Conservation (phyloP, 176 grass and related monocot species). For the Canna indica region DNA sequence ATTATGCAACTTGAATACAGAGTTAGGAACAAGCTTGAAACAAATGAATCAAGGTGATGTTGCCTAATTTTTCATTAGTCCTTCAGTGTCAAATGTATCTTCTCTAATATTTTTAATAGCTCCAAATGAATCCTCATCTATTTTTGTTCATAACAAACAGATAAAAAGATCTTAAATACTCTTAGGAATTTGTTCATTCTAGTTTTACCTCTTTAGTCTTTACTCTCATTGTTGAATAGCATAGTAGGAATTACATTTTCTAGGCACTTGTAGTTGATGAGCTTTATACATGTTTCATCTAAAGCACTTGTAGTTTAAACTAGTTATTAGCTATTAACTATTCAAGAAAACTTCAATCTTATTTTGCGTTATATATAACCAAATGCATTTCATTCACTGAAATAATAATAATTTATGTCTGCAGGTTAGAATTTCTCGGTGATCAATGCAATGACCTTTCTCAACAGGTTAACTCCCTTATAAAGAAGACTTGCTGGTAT, state of each 20-base stretch:
- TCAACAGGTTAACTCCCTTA: slow-evolving; percentile 33
- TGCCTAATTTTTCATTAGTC: slow-evolving; percentile 9
- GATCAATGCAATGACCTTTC: slow-evolving; percentile 38
- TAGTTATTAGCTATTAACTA: background rate
- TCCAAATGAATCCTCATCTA: background rate
- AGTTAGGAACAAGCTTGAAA: slow-evolving; percentile 30
- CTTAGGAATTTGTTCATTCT: background rate
- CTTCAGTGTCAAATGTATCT: background rate
- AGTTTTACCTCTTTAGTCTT: background rate
- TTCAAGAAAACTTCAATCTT: background rate
- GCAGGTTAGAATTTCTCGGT: slow-evolving; percentile 40
- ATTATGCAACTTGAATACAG: slow-evolving; percentile 23
- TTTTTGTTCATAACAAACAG: background rate
- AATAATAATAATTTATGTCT: background rate
- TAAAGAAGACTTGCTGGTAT: slow-evolving; percentile 31
- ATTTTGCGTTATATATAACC: slow-evolving; percentile 14
- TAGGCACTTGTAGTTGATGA: background rate
- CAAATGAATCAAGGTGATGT: slow-evolving; percentile 45
- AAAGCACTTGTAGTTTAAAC: background rate
- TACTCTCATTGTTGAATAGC: background rate
- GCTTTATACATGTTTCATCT: background rate
- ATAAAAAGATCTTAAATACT: background rate
- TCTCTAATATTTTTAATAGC: background rate
- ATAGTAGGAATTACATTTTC: background rate
- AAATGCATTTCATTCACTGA: slow-evolving; percentile 4